These are phyloP conservation scores for Artemisia annua DNA, from an alignment of 129 eudicot genomes.

Conservation along the genomic window DNA sequence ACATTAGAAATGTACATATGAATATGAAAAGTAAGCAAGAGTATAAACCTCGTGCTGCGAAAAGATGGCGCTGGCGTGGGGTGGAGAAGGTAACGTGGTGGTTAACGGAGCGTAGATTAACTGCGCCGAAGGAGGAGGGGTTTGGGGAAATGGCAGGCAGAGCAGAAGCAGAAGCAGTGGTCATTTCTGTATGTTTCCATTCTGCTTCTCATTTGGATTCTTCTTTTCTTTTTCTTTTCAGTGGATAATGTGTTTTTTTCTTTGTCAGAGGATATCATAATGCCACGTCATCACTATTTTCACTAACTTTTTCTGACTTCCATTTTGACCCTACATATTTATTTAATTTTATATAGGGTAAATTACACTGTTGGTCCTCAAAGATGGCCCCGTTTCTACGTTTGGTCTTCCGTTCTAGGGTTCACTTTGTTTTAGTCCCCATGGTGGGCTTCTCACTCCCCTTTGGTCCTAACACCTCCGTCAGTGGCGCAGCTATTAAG, in stretches of 20 bases:
- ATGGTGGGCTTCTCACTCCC: no score
- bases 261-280: conserved; percentile 23
- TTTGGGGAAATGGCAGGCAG: conserved; percentile 29
- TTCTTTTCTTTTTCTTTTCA: conserved; percentile 21
- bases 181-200: conserved; percentile 49
- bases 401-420: no score
- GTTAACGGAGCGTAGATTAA: conserved; percentile 16
- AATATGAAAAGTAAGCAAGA: conserved; percentile 11
- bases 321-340: neutral
- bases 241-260: conserved; percentile 41
- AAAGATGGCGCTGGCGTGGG: conserved; percentile 29
- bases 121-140: conserved; percentile 28
- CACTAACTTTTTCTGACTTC: conserved; percentile 22
- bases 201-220: conserved; percentile 33
- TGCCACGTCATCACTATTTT: conserved; percentile 32
- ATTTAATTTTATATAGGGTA: no score
- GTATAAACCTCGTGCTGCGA: conserved; percentile 40
- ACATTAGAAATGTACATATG: neutral
- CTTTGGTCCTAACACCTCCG: no score
- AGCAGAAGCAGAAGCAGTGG: conserved; percentile 36
- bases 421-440: no score
- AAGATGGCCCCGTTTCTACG: no score
- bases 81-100: conserved; percentile 18
- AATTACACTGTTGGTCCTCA: no score
- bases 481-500: no score